phyloP scores from a whole-genome alignment of 768 basidiomycete genomes.

The Lentinula raphanica region DNA sequence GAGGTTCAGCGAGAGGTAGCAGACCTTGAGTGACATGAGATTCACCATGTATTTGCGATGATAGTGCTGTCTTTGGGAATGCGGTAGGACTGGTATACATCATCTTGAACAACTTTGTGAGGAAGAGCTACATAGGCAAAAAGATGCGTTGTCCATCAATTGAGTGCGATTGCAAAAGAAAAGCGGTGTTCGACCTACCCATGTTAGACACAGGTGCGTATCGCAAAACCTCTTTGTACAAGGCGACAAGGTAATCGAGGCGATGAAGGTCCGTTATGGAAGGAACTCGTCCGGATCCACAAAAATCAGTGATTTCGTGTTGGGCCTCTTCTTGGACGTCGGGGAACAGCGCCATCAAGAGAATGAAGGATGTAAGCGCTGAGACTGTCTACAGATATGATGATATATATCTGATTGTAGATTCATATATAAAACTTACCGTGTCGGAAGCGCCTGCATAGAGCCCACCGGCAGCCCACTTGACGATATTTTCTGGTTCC shows the following conservation, averaged over 20 bases:
- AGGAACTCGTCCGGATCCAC: constrained; percentile 28
- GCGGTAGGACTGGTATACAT: constrained; percentile 37
- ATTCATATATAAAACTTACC: constrained; percentile 16
- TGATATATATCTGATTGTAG: not conserved
- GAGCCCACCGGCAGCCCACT: constrained; percentile 45
- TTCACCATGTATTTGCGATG: constrained; percentile 44
- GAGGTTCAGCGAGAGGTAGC: not conserved
- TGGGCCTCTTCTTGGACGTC: constrained; percentile 34
- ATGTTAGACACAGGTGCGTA: constrained; percentile 37
- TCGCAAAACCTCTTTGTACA: constrained; percentile 36
- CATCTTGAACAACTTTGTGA: constrained; percentile 37
- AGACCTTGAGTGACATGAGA: not conserved
- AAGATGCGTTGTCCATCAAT: not conserved
- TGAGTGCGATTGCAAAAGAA: not conserved
- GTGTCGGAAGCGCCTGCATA: constrained; percentile 45
- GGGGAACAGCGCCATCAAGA: constrained; percentile 45
- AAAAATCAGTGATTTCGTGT: constrained; percentile 33
- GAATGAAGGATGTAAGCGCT: constrained; percentile 39
- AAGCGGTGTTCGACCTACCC: constrained; percentile 19
- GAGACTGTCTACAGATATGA: constrained; percentile 45
- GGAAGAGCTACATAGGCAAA: constrained; percentile 32
- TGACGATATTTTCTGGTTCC: constrained; percentile 40
- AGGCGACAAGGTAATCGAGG: constrained; percentile 28
- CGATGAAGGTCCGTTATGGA: constrained; percentile 24
- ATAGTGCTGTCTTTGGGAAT: constrained; percentile 43